Conservation (phyloP, 371 early-diverging fungal species). For the Smittium culicis region DNA sequence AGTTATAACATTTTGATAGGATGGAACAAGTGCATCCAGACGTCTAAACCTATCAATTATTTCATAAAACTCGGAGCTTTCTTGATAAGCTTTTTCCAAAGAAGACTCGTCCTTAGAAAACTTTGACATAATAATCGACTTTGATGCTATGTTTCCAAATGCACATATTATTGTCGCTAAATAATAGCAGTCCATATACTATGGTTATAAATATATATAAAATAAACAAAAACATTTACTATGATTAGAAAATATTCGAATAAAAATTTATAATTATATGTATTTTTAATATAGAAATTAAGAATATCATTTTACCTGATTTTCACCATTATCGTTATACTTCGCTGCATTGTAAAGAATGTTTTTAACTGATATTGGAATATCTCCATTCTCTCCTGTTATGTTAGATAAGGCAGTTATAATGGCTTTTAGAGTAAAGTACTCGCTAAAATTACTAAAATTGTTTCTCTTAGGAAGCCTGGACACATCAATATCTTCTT, state of each 20-base stretch:
- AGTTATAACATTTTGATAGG: conserved; percentile 74
- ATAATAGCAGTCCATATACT: conserved; percentile 70
- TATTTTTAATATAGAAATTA: too few species aligned
- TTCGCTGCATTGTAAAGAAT: conserved; percentile 59
- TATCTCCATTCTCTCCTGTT: conserved; percentile 45
- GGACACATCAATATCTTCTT: conserved; percentile 34
- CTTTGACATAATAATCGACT: neutral
- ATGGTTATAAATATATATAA: too few species aligned
- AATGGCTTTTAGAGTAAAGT: conserved; percentile 76
- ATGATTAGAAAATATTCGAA: too few species aligned
- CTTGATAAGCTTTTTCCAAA: conserved; percentile 3
- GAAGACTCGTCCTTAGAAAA: neutral
- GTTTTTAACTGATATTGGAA: conserved; percentile 48
- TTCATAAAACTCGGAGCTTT: conserved; percentile 35
- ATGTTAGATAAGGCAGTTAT: conserved; percentile 56
- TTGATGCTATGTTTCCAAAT: conserved; percentile 36
- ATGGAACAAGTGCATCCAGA: conserved; percentile 65
- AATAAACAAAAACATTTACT: neutral
- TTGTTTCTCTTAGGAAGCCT: conserved; percentile 71
- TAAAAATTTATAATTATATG: too few species aligned
- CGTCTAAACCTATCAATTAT: conserved; percentile 69
- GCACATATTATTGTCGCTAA: conserved; percentile 54
- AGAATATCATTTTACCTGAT: conserved; percentile 49
- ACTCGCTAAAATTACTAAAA: conserved; percentile 68
- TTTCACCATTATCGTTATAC: conserved; percentile 84